Evolutionary conservation across 2,329 filamentous ascomycete genomes (phyloP).

Genomic region (Scorias spongiosa): DNA sequence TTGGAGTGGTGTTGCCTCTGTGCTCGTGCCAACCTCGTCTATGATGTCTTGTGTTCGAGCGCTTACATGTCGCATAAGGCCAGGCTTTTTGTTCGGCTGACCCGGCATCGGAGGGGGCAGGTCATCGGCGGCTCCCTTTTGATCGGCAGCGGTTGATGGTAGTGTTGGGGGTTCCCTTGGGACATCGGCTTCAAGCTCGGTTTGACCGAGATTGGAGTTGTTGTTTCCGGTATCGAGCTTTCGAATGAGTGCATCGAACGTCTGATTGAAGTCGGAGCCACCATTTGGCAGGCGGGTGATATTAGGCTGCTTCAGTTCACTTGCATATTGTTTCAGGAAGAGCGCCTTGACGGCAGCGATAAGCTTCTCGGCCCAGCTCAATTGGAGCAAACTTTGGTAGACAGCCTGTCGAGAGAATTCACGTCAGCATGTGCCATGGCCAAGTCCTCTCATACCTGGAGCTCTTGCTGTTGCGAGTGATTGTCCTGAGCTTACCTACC

Average conservation of each 20-base stretch:
- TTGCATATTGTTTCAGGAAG: conserved; percentile 78
- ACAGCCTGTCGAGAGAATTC: conserved; percentile 52
- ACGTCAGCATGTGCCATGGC: background rate
- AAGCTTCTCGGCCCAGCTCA: conserved; percentile 94
- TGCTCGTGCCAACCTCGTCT: conserved; percentile 32
- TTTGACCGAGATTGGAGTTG: conserved; percentile 5
- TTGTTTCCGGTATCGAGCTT: conserved; percentile 49
- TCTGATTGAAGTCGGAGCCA: conserved; percentile 70
- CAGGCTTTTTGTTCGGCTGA: conserved; percentile 31
- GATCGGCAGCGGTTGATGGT: conserved; percentile 31
- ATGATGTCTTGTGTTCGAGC: conserved; percentile 4
- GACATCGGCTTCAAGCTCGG: conserved; percentile 15
- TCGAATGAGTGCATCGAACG: conserved; percentile 84
- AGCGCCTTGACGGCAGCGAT: conserved; percentile 89
- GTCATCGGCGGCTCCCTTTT: conserved; percentile 34
- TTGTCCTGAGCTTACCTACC: conserved; percentile 34
- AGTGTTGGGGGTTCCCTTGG: conserved; percentile 37
- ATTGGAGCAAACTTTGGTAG: conserved; percentile 85
- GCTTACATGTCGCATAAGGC: conserved; percentile 3
- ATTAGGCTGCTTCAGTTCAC: conserved; percentile 68
- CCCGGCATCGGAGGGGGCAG: conserved; percentile 39
- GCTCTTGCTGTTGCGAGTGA: background rate
- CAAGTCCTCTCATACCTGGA: no score
- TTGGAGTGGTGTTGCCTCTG: conserved; percentile 53
- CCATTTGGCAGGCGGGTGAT: conserved; percentile 51